phyloP scores from a whole-genome alignment of 345 rosid species.

The Cardamine chenopodiifolia region DNA sequence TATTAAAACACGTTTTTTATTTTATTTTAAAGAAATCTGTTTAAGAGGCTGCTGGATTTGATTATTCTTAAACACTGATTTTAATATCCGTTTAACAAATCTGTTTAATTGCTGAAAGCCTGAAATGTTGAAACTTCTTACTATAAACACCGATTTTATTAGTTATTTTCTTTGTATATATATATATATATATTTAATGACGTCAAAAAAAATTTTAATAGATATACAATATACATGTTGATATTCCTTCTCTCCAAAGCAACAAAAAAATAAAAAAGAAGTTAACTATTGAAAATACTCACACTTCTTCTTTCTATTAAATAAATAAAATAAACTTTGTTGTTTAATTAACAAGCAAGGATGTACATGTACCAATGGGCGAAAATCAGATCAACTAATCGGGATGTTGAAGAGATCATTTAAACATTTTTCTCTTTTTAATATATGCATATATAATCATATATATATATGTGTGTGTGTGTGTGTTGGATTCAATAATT shows the following conservation, averaged over 20 bases:
- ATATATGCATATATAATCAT: not conserved
- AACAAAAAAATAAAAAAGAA: not conserved
- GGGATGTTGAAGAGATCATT: too few species aligned
- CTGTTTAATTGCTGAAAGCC: not conserved
- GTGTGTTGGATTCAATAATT: not conserved
- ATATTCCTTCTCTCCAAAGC: constrained; percentile 26
- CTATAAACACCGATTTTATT: not conserved
- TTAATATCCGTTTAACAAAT: not conserved
- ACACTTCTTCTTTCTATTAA: not conserved
- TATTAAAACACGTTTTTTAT: not conserved
- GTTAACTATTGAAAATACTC: not conserved
- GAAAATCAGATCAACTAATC: not conserved
- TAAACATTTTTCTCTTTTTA: not conserved
- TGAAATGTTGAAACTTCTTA: not conserved
- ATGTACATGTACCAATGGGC: not conserved
- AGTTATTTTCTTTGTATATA: too few species aligned
- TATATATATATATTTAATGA: not conserved
- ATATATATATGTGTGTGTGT: not conserved
- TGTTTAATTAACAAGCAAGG: constrained; percentile 34
- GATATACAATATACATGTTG: not conserved
- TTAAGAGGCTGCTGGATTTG: too few species aligned
- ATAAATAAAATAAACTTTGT: constrained; percentile 6
- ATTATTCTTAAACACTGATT: not conserved
- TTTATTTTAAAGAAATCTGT: not conserved
- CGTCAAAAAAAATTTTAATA: too few species aligned